phyloP scores from a whole-genome alignment of 306 rosid species.

The Neltuma alba region DNA sequence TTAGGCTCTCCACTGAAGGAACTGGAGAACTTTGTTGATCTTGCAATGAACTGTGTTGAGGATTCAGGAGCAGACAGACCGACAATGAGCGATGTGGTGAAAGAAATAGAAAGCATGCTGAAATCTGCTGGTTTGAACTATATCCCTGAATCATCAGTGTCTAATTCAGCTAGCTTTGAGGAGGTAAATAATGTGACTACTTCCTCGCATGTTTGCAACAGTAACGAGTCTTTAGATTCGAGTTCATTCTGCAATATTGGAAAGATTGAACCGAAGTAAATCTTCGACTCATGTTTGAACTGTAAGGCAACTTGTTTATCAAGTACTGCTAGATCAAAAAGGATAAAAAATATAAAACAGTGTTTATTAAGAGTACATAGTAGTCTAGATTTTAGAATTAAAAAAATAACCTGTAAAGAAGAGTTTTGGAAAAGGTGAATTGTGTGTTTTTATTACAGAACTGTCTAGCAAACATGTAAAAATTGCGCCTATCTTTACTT shows the following conservation, averaged over 20 bases:
- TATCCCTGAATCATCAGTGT: constrained; percentile 28
- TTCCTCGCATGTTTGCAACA: constrained; percentile 27
- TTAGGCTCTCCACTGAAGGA: constrained; percentile 39
- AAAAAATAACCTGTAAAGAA: too few species aligned
- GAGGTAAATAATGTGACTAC: background rate
- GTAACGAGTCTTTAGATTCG: constrained; percentile 19
- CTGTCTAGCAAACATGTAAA: too few species aligned
- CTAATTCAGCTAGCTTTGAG: constrained; percentile 37
- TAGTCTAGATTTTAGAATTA: too few species aligned
- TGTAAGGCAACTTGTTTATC: background rate
- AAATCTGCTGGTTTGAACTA: constrained; percentile 38
- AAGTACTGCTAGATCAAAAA: background rate
- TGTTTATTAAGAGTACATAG: too few species aligned
- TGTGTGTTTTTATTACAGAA: too few species aligned
- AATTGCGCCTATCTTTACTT: too few species aligned
- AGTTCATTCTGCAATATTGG: background rate
- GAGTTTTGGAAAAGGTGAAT: too few species aligned
- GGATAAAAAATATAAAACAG: background rate
- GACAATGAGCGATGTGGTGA: constrained; percentile 58
- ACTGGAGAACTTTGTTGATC: constrained; percentile 52
- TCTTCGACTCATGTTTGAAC: background rate
- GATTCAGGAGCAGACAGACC: constrained; percentile 55
- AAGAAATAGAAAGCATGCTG: constrained; percentile 51
- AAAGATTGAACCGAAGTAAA: background rate
- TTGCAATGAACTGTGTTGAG: constrained; percentile 56